A percentile compares a stretch with the other conserved stretches of the same genome.
Evolutionary conservation across 768 basidiomycete genomes (phyloP).

Genomic region (Boletus eberwhitei): DNA sequence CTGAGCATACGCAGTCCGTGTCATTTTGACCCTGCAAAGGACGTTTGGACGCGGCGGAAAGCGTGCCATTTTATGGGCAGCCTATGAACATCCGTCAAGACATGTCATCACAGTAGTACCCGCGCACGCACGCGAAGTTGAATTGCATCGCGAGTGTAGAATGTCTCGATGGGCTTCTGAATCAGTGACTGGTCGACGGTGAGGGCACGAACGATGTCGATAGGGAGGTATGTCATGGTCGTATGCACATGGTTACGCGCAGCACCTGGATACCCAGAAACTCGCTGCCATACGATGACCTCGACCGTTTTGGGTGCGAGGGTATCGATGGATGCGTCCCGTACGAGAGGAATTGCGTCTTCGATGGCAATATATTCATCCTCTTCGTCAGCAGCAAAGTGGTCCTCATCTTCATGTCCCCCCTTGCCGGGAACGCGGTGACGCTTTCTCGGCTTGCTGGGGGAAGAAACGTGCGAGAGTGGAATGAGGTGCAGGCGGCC

Average conservation of each 20-base stretch:
- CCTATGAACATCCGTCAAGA: conserved; percentile 41
- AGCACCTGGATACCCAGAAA: conserved; percentile 72
- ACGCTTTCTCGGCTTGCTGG: conserved; percentile 51
- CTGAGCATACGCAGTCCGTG: conserved; percentile 92
- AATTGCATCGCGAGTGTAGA: conserved; percentile 92
- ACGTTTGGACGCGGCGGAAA: conserved; percentile 74
- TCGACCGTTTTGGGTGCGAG: conserved; percentile 61
- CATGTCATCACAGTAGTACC: background rate
- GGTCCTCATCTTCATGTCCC: conserved; percentile 53
- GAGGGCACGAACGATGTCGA: conserved; percentile 75
- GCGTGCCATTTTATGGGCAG: conserved; percentile 84
- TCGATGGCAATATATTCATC: conserved; percentile 52
- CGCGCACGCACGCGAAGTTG: conserved; percentile 71
- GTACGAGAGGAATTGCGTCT: conserved; percentile 64
- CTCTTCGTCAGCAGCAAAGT: conserved; percentile 36
- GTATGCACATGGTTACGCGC: conserved; percentile 66
- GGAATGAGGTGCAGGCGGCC: conserved; percentile 86
- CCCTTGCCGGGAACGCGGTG: conserved; percentile 40
- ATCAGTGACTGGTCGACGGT: conserved; percentile 60
- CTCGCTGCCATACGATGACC: conserved; percentile 63
- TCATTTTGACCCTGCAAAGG: conserved; percentile 68
- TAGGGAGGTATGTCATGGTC: conserved; percentile 76
- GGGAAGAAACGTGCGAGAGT: conserved; percentile 67
- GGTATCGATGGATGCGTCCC: conserved; percentile 52
- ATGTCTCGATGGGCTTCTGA: conserved; percentile 85